Base-by-base conservation (phyloP, 305 asterid genomes). In the Petunia hybrid region DNA sequence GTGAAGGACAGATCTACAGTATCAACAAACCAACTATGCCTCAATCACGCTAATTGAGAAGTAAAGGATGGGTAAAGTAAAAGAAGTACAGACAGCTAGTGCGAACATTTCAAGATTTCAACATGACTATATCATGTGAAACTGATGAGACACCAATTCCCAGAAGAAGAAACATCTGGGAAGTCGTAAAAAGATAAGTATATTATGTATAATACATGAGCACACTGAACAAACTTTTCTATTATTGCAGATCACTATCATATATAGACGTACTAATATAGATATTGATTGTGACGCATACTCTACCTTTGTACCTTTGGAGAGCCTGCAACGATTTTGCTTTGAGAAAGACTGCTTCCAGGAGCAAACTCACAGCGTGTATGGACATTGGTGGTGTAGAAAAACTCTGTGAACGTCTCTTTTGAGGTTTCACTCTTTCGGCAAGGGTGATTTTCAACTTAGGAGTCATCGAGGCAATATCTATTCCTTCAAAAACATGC, bases 401-500 rank as follows among this genome's bases (percentile, higher is more conserved):
- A 87, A 76, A 87, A 77, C 85, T 88, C 48, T 88, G 90, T 57
- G 91, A 89, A 35, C 83, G 92, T 83, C 91, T 89, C 86, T 74
- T 91, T 78, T 80, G 92, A 85, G 88, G 84, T 82, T 85, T 94
- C 80, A 86, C 93, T 82, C 81, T 85, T 83, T 77, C 83, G 14
- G 95, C 83, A 70, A 96, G 92, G 0, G 97, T 77, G 56, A 84
- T 83, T 89, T 94, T 94, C 88, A 96, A 88, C 91, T 93, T 94
- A 74, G 98, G 94, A 70, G 91, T 87, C 76, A 92, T 89, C 45
- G 92, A 83, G 82, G 91, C 84, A 82, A 94, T 82, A 85, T 96
- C 98, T 36, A 96, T 94, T 84, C 99, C 99, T 91, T 94, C 98
- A 74, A 94, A 96, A 69, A 96, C 98, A 79, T 91, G 98, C 76